Conservation (phyloP, 2,329 filamentous ascomycete genomes). For the Neonectria coccinea region DNA sequence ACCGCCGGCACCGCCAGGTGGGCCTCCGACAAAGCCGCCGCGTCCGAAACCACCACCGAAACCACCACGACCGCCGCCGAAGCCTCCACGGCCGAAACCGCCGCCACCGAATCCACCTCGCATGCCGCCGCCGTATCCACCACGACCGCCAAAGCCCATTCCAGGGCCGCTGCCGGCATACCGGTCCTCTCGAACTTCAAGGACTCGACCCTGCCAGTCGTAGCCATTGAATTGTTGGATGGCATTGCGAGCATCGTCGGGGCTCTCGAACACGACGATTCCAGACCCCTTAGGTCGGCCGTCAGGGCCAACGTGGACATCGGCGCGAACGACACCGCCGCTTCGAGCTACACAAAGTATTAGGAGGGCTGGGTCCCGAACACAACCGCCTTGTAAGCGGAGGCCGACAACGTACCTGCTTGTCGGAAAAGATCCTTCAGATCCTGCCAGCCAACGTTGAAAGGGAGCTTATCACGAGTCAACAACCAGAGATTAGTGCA, state of each 20-base stretch:
- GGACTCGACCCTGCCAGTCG: slow-evolving; percentile 93
- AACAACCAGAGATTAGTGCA: slow-evolving; percentile 32
- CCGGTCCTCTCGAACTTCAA: slow-evolving; percentile 96
- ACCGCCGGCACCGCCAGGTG: slow-evolving; percentile 48
- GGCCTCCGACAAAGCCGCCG: slow-evolving; percentile 69
- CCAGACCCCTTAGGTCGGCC: slow-evolving; percentile 96
- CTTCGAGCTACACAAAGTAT: slow-evolving; percentile 59
- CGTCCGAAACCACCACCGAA: slow-evolving; percentile 67
- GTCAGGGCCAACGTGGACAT: slow-evolving; percentile 92
- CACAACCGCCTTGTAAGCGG: slow-evolving; percentile 9
- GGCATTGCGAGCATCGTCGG: slow-evolving; percentile 93
- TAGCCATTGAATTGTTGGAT: slow-evolving; percentile 99
- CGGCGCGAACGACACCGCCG: slow-evolving; percentile 90
- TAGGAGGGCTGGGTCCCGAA: slow-evolving; percentile 20
- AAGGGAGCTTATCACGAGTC: slow-evolving; percentile 78
- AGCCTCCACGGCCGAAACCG: slow-evolving; percentile 69
- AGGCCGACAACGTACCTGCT: slow-evolving; percentile 76
- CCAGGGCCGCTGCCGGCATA: slow-evolving; percentile 76
- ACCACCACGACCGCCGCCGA: slow-evolving; percentile 67
- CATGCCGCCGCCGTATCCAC: slow-evolving; percentile 69
- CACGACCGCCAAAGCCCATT: slow-evolving; percentile 67
- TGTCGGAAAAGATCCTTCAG: slow-evolving; percentile 98
- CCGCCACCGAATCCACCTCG: slow-evolving; percentile 71
- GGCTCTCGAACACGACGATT: slow-evolving; percentile 94
- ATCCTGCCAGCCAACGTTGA: slow-evolving; percentile 98